Percentiles rank a stretch among this genome's conserved stretches.
phyloP scores from a whole-genome alignment of 1,284 basidiomycete genomes.

The Ustilago bromivora region DNA sequence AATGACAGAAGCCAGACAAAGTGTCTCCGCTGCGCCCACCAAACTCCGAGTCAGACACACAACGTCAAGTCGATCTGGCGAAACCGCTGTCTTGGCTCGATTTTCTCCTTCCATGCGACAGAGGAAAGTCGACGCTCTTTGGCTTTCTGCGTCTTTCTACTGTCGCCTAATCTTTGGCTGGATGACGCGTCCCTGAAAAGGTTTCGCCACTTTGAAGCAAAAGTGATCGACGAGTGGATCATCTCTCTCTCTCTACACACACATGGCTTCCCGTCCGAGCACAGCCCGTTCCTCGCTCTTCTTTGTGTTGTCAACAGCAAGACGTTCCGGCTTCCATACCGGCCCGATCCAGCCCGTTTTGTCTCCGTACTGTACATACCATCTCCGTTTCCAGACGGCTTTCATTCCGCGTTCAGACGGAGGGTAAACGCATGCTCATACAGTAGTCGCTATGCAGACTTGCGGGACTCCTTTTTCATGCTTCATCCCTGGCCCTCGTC shows the following conservation, averaged over 20 bases:
- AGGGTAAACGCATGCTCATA: not conserved
- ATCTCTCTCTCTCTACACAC: not conserved
- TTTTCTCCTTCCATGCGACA: conserved; percentile 14
- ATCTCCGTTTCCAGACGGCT: not conserved
- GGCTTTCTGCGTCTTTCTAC: conserved; percentile 11
- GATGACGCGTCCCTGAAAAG: conserved; percentile 21
- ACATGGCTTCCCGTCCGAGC: conserved; percentile 5
- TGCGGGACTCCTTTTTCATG: not conserved
- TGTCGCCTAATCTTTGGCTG: conserved; percentile 1
- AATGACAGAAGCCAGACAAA: not conserved
- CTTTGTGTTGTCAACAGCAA: not conserved
- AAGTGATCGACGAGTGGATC: not conserved
- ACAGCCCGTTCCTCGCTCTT: conserved; percentile 4
- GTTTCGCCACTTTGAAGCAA: not conserved
- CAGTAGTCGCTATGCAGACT: not conserved
- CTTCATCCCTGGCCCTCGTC: not conserved
- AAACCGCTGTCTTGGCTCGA: conserved; percentile 6
- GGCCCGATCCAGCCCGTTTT: conserved; percentile 3
- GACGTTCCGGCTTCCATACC: not conserved
- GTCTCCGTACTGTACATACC: not conserved
- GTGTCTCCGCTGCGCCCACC: not conserved
- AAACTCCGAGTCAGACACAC: conserved; percentile 4
- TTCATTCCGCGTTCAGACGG: not conserved
- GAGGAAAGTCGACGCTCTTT: conserved; percentile 11
- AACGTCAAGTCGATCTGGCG: conserved; percentile 7